Evolutionary conservation across 2,329 filamentous ascomycete species (phyloP).

Genomic region (Calycina marina): DNA sequence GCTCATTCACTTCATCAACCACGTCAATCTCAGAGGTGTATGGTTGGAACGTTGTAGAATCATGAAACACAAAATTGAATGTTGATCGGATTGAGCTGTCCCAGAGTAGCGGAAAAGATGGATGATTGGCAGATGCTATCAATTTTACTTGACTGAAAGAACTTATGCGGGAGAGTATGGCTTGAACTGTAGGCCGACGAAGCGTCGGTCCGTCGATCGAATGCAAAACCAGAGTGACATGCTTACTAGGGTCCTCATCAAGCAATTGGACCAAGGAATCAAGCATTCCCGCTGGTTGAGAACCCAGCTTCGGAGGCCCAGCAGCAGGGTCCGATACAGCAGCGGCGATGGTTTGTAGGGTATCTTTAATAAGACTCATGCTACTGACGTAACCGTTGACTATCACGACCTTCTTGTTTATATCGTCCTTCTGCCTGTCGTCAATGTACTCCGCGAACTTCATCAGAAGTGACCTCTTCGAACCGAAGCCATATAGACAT

Average conservation of each 20-base stretch:
- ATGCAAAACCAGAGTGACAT: conserved; percentile 62
- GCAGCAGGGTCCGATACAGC: conserved; percentile 35
- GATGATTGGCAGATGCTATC: conserved; percentile 72
- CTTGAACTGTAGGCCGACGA: conserved; percentile 54
- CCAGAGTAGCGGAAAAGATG: conserved; percentile 80
- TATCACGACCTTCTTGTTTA: conserved; percentile 49
- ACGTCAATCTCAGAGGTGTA: conserved; percentile 64
- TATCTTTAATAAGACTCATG: conserved; percentile 51
- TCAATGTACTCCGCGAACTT: conserved; percentile 62
- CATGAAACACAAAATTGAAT: conserved; percentile 82
- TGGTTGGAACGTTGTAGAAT: conserved; percentile 77
- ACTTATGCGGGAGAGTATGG: conserved; percentile 62
- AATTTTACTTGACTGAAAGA: conserved; percentile 58
- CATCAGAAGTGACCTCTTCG: conserved; percentile 63
- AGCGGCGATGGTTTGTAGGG: conserved; percentile 52
- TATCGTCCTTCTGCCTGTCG: conserved; percentile 22
- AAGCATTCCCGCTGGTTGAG: conserved; percentile 49
- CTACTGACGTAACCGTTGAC: conserved; percentile 71
- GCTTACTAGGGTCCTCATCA: conserved; percentile 27
- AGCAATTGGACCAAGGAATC: conserved; percentile 51
- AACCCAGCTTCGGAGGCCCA: conserved; percentile 25
- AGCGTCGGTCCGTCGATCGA: conserved; percentile 72
- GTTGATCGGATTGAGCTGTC: conserved; percentile 71
- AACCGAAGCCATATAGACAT: conserved; percentile 86
- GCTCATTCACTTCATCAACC: conserved; percentile 78